Conservation (phyloP, 164 flowering plant genomes). For the Vitis vinifera region DNA sequence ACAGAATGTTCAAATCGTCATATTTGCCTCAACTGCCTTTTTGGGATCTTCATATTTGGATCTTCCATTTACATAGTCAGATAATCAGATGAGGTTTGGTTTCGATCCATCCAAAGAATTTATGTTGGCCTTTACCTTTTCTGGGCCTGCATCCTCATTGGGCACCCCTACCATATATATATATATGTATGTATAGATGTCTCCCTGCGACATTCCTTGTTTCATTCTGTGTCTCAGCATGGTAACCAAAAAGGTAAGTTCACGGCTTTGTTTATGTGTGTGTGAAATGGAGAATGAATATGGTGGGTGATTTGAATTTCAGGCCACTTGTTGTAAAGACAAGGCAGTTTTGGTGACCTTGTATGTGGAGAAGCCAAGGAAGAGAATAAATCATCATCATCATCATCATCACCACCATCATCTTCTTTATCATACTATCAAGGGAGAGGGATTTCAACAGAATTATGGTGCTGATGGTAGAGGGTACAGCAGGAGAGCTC, state of each 20-base stretch:
- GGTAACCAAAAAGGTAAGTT: slow-evolving; percentile 20
- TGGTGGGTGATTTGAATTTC: slow-evolving; percentile 8
- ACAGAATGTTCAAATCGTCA: no score
- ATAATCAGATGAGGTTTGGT: slow-evolving; percentile 5
- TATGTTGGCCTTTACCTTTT: slow-evolving; percentile 3
- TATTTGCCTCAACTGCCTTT: no score
- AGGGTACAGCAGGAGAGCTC: slow-evolving; percentile 50
- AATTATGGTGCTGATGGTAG: slow-evolving; percentile 16
- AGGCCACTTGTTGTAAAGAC: slow-evolving; percentile 28
- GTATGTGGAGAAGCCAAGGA: slow-evolving; percentile 38
- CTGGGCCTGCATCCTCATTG: slow-evolving; percentile 8
- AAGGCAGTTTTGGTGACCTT: slow-evolving; percentile 43
- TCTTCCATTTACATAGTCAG: neutral
- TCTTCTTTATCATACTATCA: slow-evolving; percentile 16
- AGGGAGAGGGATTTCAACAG: slow-evolving; percentile 8
- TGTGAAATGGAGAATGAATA: neutral
- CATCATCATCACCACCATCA: slow-evolving; percentile 20
- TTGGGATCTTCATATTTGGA: neutral
- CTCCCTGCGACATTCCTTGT: no score
- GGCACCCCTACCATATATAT: neutral
- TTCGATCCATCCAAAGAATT: slow-evolving; percentile 18
- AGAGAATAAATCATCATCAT: slow-evolving; percentile 19
- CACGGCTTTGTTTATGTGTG: neutral
- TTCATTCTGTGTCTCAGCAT: neutral
- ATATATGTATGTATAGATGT: no score